A percentile compares a stretch with the other conserved stretches of the same genome.
These are phyloP conservation scores for Pleurotus salmoneostramineus DNA, from an alignment of 768 basidiomycete genomes.

Conservation along the genomic window DNA sequence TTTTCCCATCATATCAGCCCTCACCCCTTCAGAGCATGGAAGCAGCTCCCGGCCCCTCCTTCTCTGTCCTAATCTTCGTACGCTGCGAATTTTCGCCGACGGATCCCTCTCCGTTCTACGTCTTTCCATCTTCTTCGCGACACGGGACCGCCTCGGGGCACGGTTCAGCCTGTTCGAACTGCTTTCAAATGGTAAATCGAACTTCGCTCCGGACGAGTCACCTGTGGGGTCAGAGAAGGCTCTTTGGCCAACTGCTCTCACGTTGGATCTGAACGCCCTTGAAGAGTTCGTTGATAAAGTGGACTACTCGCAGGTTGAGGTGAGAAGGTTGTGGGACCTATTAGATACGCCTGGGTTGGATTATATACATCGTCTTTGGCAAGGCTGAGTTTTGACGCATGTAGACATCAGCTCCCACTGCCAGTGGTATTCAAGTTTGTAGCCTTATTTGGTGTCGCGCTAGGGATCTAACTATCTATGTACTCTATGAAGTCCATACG, in stretches of 20 bases:
- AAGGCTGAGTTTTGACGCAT: no score
- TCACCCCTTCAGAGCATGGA: background rate
- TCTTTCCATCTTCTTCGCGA: background rate
- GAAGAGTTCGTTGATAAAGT: background rate
- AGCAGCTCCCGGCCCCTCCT: background rate
- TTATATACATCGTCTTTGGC: background rate
- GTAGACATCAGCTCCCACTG: no score
- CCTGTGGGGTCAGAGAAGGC: background rate
- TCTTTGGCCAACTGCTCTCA: background rate
- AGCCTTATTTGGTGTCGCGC: no score
- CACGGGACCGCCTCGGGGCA: background rate
- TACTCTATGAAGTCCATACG: no score
- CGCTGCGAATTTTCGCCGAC: background rate
- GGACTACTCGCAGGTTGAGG: background rate
- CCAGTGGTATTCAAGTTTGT: no score
- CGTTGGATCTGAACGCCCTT: background rate
- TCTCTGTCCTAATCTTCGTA: background rate
- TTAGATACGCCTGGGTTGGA: background rate
- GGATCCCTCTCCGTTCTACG: background rate
- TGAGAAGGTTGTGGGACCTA: background rate
- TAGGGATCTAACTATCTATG: no score
- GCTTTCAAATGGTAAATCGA: background rate
- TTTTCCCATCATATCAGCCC: background rate
- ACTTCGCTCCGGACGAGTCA: background rate
- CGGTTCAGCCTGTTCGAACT: background rate